Conservation (phyloP, 2,329 filamentous ascomycete species). For the Dryadomyces quercus-mongolicae region DNA sequence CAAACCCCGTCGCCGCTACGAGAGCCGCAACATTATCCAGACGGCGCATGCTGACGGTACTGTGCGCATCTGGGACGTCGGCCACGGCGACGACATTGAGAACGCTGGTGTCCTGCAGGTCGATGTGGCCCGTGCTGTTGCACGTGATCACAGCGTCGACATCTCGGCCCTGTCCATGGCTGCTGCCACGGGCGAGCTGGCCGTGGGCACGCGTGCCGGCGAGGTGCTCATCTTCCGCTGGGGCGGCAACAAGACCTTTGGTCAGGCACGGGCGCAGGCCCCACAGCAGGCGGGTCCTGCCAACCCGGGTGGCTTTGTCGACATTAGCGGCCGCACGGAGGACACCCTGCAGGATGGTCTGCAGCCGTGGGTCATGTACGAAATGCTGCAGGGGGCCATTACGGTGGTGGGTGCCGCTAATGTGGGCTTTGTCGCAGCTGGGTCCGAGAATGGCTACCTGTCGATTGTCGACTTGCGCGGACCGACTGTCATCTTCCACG, state of each 20-base stretch:
- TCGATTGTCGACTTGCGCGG: constrained; percentile 80
- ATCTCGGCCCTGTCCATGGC: constrained; percentile 72
- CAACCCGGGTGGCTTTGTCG: constrained; percentile 58
- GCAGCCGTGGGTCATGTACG: constrained; percentile 66
- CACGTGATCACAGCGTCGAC: constrained; percentile 64
- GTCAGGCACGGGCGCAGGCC: constrained; percentile 36
- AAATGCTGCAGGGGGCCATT: constrained; percentile 72
- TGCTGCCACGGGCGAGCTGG: constrained; percentile 71
- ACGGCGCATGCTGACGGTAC: constrained; percentile 86
- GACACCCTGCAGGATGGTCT: constrained; percentile 52
- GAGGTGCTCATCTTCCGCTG: constrained; percentile 81
- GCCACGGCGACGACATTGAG: constrained; percentile 86
- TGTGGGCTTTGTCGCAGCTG: constrained; percentile 80
- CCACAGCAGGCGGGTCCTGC: constrained; percentile 20
- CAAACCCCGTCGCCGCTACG: constrained; percentile 62
- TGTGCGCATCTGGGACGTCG: constrained; percentile 84
- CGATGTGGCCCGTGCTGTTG: constrained; percentile 72
- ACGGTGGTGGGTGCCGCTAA: constrained; percentile 76
- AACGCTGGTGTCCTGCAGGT: constrained; percentile 73
- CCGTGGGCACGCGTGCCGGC: constrained; percentile 68
- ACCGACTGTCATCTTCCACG: constrained; percentile 69
- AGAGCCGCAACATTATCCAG: constrained; percentile 72
- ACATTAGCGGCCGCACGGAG: constrained; percentile 64
- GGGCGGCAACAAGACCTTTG: constrained; percentile 66
- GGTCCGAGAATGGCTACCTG: constrained; percentile 71